Evolutionary conservation across 164 flowering plant species (phyloP), one percentile per base, ranked within the genome.

Genomic region (Macadamia integrifolia): DNA sequence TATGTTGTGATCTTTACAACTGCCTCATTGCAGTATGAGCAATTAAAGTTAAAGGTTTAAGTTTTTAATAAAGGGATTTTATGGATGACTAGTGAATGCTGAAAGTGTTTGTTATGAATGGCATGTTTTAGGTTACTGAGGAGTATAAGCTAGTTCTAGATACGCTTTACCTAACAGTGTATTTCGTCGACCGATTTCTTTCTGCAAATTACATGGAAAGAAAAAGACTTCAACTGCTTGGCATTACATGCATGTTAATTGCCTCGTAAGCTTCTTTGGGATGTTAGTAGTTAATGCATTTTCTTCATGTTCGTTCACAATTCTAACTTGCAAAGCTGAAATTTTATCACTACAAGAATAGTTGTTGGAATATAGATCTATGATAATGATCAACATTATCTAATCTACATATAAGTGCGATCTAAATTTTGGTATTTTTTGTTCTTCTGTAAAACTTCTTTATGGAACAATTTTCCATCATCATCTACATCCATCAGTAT

Each of bases 181-280:
- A 85, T 80, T 78, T 89, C 61, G 84, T 93, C 67, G 98, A 95
- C 71, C 75, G 86, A 72, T 92, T 82, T 78, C 92, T 95, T 31
- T 84, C 93, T 64, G 76, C 77, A 62, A 88, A 84, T 61, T 78
- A 78, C 80, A 81, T 91, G 46, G 95, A 87, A 71, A 88, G 89
- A 74, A 89, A 86, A 61, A 85, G 81, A 69, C 87, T 95, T 66
- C 99, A 95, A 75, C 81, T 95, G 62, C 88, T 95, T 72, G 99
- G 99, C 65, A 81, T 95, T 60, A 86, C 99, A 48, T 92, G 97
- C 89, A 91, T 93, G 97, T 85, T 95, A 46, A 84, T 95, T 82
- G 91, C 99, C 61, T 95, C 99, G 98, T 95, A 87, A 86, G 97
- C 50, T 72, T 57, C 67, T 35, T 0, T 35, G 46, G 40, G 55